These are phyloP conservation scores for Histomonas meleagridis DNA, from an alignment of 208 protist species.

Conservation along the genomic window DNA sequence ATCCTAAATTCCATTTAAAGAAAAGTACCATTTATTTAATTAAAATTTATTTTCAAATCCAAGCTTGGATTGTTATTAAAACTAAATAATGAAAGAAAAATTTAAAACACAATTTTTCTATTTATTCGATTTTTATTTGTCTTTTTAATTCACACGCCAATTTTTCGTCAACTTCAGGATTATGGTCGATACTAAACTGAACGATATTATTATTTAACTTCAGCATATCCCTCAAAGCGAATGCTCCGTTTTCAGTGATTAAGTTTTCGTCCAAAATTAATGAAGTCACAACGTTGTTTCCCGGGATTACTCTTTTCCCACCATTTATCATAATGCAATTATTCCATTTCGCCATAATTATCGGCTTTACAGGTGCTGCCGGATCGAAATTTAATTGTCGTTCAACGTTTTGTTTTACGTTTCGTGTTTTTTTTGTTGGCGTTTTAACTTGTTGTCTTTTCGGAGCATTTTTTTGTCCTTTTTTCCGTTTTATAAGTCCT, in stretches of 20 bases:
- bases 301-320: background rate
- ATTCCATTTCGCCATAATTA: background rate
- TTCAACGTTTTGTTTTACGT: background rate
- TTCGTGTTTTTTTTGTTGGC: background rate
- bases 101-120: no score
- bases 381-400: background rate
- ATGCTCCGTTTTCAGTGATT: background rate
- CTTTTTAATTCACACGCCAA: background rate
- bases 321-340: background rate
- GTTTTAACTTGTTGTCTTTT: background rate
- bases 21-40: no score
- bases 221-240: background rate
- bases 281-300: background rate
- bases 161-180: background rate
- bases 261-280: constrained; percentile 21
- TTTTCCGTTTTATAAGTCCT: background rate
- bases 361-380: background rate
- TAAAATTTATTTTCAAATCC: no score
- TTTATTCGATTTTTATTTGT: no score
- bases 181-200: constrained; percentile 14
- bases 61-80: no score
- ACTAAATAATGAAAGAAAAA: no score
- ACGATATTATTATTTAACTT: background rate
- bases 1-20: no score
- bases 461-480: constrained; percentile 17